Evolutionary conservation across 345 rosid species (phyloP).

Genomic region (Camelina hispida): DNA sequence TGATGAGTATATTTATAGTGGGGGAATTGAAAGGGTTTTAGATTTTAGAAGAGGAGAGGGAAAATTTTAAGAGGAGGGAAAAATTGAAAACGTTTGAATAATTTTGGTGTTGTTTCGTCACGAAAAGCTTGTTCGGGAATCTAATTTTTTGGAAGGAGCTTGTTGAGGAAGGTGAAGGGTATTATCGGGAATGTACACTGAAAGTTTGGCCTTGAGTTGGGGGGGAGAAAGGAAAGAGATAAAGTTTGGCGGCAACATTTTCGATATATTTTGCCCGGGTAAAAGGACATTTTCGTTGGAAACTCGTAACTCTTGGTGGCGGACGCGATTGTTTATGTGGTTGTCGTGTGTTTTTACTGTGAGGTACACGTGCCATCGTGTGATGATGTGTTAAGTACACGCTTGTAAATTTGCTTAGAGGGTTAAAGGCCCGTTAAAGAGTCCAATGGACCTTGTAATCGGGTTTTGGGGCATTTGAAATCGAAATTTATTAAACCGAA

Average conservation of each 20-base stretch:
- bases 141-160: constrained; percentile 9
- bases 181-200: neutral
- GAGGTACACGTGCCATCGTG: constrained; percentile 9
- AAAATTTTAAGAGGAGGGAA: constrained; percentile 30
- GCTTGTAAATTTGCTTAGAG: neutral
- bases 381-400: neutral
- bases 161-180: constrained; percentile 46
- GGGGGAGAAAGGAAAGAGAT: constrained; percentile 21
- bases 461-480: neutral
- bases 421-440: constrained; percentile 9
- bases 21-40: constrained; percentile 33
- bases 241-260: constrained; percentile 31
- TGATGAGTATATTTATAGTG: constrained; percentile 22
- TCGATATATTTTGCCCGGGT: constrained; percentile 17
- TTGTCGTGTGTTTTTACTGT: neutral
- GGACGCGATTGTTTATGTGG: constrained; percentile 19
- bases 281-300: neutral
- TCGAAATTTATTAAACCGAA: neutral
- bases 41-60: constrained; percentile 18
- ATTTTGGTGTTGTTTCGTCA: neutral
- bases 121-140: constrained; percentile 42
- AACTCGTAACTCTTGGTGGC: neutral
- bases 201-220: neutral
- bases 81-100: constrained; percentile 37
- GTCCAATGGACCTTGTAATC: neutral